Base-by-base conservation (phyloP, 2,329 filamentous ascomycete species). In the Sporothrix inflata region DNA sequence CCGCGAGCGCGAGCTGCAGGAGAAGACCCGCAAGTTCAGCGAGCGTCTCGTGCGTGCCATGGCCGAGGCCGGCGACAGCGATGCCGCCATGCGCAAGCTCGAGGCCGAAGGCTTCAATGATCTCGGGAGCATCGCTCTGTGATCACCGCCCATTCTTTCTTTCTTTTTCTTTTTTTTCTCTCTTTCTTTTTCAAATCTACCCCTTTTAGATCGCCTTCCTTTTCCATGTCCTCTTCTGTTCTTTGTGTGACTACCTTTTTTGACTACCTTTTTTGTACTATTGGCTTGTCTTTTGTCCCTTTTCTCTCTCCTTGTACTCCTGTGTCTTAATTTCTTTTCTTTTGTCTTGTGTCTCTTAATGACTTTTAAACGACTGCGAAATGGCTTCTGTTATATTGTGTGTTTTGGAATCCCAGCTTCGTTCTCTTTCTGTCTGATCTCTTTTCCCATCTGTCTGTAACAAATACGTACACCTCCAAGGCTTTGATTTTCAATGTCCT, bases 1-100 rank as follows among this genome's bases (percentile, higher is more conserved):
- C 71, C 85, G 96, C 68, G 95, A 98, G 81, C 92, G 93, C 80
- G 95, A 98, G 83, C 93, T 93, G 1, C 85, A 88, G 70, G 95
- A 98, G 78, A 90, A 91, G 81, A 85, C 92, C 77, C 83, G 90
- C 76, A 86, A 87, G 79, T 79, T 94, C 71, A 90, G 87, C 77
- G 89, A 92, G 80, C 89, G 89, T 8, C 90, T 92, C 40, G 82
- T 91, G 74, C 88, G 88, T 80, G 91, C 90, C 9, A 89, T 94
- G 0, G 84, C 88, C 71, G 91, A 90, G 12, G 91, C 90, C 0
- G 92, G 92, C 1, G 92, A 91, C 2, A 45, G 21, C 3, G 90
- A 94, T 75, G 83, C 89, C 4, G 81, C 84, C 69, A 84, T 65
- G 60, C 60, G 60, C 60, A n/a, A 84, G 79, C 63, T 74, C 14